Conservation (phyloP, 352 stramenopile genomes). For the Globisporangium mamillatum region DNA sequence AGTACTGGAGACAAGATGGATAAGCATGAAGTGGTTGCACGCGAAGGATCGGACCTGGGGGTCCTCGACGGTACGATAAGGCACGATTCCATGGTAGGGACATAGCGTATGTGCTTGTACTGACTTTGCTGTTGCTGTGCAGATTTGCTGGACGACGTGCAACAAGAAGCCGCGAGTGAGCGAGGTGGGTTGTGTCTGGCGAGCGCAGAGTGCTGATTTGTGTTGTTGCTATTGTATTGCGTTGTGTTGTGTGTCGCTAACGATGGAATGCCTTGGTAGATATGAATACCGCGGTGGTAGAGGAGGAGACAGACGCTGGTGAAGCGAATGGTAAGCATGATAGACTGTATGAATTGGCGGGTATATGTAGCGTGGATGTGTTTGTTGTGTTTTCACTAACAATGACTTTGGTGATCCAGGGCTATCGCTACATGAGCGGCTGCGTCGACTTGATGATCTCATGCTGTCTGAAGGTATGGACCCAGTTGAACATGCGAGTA, state of each 20-base stretch:
- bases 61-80: constrained; percentile 5
- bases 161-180: constrained; percentile 4
- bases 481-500: neutral
- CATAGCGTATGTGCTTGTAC: neutral
- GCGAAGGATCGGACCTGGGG: neutral
- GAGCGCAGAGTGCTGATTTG: neutral
- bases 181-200: neutral
- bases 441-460: constrained; percentile 35
- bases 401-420: constrained; percentile 1
- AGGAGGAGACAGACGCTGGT: neutral
- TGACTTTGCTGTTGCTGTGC: neutral
- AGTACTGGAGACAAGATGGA: neutral
- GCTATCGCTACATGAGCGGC: constrained; percentile 30
- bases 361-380: neutral
- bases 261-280: neutral
- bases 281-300: neutral
- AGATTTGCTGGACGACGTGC: constrained; percentile 19
- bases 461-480: neutral
- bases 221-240: neutral
- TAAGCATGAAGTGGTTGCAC: neutral
- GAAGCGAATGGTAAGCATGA: neutral
- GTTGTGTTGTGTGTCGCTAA: neutral
- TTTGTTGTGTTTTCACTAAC: neutral
- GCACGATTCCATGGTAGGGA: no score
- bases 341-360: neutral